Conservation (phyloP, 495 filamentous ascomycete species). For the Jackrogersella minutella region DNA sequence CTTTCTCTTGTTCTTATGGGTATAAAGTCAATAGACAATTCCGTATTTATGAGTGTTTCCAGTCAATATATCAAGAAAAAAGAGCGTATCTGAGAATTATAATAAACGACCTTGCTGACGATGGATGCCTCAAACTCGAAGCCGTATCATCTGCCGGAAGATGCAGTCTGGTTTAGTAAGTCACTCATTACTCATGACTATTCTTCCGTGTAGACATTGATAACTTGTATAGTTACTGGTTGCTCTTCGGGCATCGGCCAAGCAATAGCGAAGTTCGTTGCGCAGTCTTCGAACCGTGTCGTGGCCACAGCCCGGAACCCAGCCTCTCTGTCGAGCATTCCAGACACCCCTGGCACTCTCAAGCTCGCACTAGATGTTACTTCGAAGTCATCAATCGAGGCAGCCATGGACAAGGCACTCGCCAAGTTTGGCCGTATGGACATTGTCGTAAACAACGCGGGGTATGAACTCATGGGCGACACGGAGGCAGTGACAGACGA, state of each 20-base stretch:
- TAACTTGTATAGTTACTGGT: constrained; percentile 51
- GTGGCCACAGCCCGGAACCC: constrained; percentile 58
- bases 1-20: background rate
- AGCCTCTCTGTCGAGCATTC: constrained; percentile 50
- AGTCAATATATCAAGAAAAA: background rate
- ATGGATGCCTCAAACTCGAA: constrained; percentile 49
- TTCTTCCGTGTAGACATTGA: background rate
- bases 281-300: constrained; percentile 52
- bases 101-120: background rate
- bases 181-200: constrained; percentile 5
- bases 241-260: constrained; percentile 61
- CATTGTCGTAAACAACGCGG: constrained; percentile 66
- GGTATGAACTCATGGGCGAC: constrained; percentile 56
- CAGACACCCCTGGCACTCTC: constrained; percentile 47
- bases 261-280: constrained; percentile 49
- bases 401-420: constrained; percentile 49
- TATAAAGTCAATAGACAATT: background rate
- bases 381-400: constrained; percentile 48
- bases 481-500: constrained; percentile 55
- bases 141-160: constrained; percentile 53
- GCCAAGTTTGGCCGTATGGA: constrained; percentile 58
- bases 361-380: constrained; percentile 59
- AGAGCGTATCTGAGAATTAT: no score
- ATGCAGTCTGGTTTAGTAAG: constrained; percentile 62
- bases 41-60: background rate